phyloP scores from a whole-genome alignment of 805 yeast species.

The Cyberlindnera mississippiensis region DNA sequence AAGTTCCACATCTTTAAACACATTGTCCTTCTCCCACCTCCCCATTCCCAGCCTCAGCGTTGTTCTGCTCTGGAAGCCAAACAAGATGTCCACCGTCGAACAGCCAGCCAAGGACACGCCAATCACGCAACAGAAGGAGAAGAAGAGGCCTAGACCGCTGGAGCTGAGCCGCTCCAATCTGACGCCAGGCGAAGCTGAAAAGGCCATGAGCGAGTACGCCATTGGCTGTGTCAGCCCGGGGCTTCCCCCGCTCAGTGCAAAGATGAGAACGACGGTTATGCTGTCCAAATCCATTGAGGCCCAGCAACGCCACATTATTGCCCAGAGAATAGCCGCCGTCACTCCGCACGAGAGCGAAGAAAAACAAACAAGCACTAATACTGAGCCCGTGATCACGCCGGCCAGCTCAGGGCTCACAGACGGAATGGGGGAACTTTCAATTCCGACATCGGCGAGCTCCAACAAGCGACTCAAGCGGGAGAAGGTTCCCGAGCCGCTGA shows the following conservation, averaged over 20 bases:
- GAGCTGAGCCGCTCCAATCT: conserved; percentile 22
- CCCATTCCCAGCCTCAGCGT: not conserved
- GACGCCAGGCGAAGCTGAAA: conserved; percentile 8
- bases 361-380: not conserved
- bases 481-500: conserved; percentile 30
- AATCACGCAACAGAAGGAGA: conserved; percentile 11
- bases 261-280: conserved; percentile 27
- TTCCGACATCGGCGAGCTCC: conserved; percentile 20
- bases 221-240: conserved; percentile 29
- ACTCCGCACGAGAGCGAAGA: conserved; percentile 8
- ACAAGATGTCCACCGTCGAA: not conserved
- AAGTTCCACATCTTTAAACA: not conserved
- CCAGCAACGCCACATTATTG: conserved; percentile 28
- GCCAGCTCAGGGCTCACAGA: conserved; percentile 19
- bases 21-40: not conserved
- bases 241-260: conserved; percentile 26
- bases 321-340: conserved; percentile 19
- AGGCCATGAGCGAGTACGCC: conserved; percentile 24
- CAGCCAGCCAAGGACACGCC: not conserved
- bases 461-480: conserved; percentile 28
- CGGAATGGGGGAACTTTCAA: conserved; percentile 14
- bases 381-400: conserved; percentile 6
- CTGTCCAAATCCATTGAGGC: conserved; percentile 26
- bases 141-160: conserved; percentile 29
- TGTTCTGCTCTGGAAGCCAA: too few relatives aligned